Conservation (phyloP, 371 early-diverging fungal species). For the Lichtheimia ramosa region DNA sequence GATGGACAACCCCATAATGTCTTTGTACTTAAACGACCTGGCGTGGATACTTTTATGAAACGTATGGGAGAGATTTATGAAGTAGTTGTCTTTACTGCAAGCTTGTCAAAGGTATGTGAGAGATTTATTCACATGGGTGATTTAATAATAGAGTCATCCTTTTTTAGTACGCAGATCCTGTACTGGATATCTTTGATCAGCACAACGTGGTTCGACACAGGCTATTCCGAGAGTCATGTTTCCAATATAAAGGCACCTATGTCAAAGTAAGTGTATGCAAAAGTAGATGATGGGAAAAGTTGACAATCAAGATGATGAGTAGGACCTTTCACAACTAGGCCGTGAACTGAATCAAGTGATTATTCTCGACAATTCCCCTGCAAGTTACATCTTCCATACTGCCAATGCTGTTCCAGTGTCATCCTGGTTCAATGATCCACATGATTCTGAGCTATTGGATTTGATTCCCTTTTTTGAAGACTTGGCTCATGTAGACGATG, state of each 20-base stretch:
- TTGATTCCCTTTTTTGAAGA: conserved; percentile 85
- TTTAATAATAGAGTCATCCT: no score
- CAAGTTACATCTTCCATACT: conserved; percentile 93
- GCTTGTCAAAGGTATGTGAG: conserved; percentile 80
- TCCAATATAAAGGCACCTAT: conserved; percentile 88
- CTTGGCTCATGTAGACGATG: conserved; percentile 28
- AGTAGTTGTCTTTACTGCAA: conserved; percentile 93
- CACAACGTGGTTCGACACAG: conserved; percentile 81
- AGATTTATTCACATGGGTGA: neutral
- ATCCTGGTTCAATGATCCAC: conserved; percentile 94
- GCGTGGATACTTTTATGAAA: conserved; percentile 86
- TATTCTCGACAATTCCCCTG: conserved; percentile 88
- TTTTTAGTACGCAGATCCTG: conserved; percentile 87
- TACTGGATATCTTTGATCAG: conserved; percentile 86
- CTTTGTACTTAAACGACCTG: conserved; percentile 92
- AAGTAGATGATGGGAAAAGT: no score
- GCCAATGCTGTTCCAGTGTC: conserved; percentile 93
- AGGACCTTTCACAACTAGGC: conserved; percentile 79
- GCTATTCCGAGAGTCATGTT: conserved; percentile 91
- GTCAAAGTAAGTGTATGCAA: conserved; percentile 68
- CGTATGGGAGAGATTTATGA: conserved; percentile 85
- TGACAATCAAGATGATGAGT: neutral
- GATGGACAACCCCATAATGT: conserved; percentile 86
- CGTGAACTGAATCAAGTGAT: conserved; percentile 73
- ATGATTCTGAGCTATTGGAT: conserved; percentile 90